phyloP scores from a whole-genome alignment of 495 filamentous ascomycete genomes.

The Podospora sp. region DNA sequence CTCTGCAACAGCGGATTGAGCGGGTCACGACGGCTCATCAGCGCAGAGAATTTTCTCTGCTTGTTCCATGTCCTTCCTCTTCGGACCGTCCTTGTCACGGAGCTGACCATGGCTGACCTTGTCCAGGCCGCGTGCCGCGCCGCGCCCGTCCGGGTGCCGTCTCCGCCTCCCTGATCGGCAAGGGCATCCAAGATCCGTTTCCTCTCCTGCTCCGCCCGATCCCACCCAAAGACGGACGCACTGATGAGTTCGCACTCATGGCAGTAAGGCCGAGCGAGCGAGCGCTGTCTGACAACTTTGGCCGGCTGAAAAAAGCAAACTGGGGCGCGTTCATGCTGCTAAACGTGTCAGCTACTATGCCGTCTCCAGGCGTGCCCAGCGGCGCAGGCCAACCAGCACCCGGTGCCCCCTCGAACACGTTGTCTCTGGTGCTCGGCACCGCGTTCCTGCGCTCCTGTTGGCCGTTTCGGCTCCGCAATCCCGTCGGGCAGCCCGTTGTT shows the following conservation, averaged over 20 bases:
- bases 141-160: not conserved
- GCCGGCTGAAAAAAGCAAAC: not conserved
- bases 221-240: not conserved
- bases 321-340: not conserved
- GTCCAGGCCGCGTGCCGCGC: not conserved
- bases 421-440: not conserved
- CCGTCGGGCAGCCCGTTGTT: too few relatives aligned
- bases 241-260: not conserved
- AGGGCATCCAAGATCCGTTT: not conserved
- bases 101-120: not conserved
- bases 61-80: not conserved
- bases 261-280: not conserved
- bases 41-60: constrained; percentile 1
- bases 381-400: not conserved
- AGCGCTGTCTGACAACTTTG: not conserved
- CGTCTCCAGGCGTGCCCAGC: constrained; percentile 1
- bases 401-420: not conserved
- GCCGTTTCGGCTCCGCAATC: not conserved
- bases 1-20: not conserved
- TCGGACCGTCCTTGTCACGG: not conserved
- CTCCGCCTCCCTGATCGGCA: constrained; percentile 1
- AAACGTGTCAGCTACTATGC: constrained; percentile 9
- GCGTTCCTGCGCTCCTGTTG: constrained; percentile 8
- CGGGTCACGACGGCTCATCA: not conserved
- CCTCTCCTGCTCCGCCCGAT: not conserved